A percentile compares a stretch with the other conserved stretches of the same genome.
These are phyloP conservation scores for Raphanus hybrid DNA, from an alignment of 441 rosid species.

Conservation along the genomic window DNA sequence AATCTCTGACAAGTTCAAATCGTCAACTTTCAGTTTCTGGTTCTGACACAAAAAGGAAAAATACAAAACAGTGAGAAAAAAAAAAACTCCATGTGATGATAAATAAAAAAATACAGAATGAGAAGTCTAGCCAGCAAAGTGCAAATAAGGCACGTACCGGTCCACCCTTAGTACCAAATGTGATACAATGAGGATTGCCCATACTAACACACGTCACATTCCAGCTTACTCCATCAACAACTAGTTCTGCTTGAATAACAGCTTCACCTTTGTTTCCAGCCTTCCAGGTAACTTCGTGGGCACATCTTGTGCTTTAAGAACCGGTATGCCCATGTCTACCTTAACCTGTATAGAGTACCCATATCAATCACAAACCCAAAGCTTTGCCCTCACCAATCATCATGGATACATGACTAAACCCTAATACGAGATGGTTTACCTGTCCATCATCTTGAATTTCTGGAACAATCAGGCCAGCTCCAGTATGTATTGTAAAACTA, in stretches of 20 bases:
- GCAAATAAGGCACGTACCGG: conserved; percentile 52
- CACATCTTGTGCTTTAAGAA: conserved; percentile 77
- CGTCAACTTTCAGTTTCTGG: conserved; percentile 82
- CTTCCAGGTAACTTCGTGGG: conserved; percentile 77
- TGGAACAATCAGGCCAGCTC: conserved; percentile 94
- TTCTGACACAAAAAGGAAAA: neutral
- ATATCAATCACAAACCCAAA: conserved; percentile 11
- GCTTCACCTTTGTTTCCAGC: conserved; percentile 69
- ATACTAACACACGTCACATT: conserved; percentile 92
- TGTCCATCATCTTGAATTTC: conserved; percentile 87
- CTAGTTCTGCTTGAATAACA: conserved; percentile 73
- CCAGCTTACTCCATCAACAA: conserved; percentile 85
- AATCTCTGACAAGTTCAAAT: conserved; percentile 71
- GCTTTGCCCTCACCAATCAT: neutral
- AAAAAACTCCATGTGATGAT: neutral
- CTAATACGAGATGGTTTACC: conserved; percentile 41
- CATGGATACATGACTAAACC: conserved; percentile 13
- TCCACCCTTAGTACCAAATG: conserved; percentile 67
- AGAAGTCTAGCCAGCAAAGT: neutral
- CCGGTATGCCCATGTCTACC: conserved; percentile 96
- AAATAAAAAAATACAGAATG: neutral
- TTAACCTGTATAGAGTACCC: conserved; percentile 58
- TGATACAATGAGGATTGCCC: conserved; percentile 98
- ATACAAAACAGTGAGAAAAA: conserved; percentile 2
- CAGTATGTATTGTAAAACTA: conserved; percentile 85